These are phyloP conservation scores for Straminergon stramineum DNA, from an alignment of 225 moss, liverwort and hornwort species.

Conservation along the genomic window DNA sequence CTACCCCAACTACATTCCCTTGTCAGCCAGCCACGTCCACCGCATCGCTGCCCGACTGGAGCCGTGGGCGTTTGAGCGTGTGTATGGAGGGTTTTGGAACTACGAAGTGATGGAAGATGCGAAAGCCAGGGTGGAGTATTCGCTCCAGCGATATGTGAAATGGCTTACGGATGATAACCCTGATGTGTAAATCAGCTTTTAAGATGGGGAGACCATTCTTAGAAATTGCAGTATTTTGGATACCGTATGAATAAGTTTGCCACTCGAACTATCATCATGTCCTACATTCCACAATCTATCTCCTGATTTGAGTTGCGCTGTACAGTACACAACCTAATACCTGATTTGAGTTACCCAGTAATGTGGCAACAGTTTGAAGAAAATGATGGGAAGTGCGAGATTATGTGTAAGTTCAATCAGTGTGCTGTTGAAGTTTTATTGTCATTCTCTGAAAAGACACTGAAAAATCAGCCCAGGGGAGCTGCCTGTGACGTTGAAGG, in stretches of 20 bases:
- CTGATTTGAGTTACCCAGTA: neutral
- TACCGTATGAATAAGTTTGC: neutral
- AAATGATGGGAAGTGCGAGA: neutral
- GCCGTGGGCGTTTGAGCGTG: constrained; percentile 48
- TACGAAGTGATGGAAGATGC: constrained; percentile 49
- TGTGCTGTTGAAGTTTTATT: neutral
- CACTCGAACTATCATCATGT: neutral
- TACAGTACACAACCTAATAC: neutral
- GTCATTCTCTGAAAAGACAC: neutral
- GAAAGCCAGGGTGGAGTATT: constrained; percentile 50
- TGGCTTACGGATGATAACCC: constrained; percentile 57
- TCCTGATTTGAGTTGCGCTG: neutral
- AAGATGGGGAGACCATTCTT: neutral
- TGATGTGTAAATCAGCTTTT: constrained; percentile 5
- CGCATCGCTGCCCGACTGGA: constrained; percentile 44
- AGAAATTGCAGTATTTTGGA: neutral
- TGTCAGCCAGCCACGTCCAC: constrained; percentile 52
- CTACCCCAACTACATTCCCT: constrained; percentile 69
- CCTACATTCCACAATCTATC: neutral
- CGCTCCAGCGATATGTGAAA: constrained; percentile 58
- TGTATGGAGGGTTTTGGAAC: constrained; percentile 70
- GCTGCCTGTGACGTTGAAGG: neutral
- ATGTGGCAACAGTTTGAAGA: neutral
- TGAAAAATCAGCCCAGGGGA: neutral
- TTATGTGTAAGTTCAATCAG: neutral